Evolutionary conservation across 495 filamentous ascomycete genomes (phyloP).

Genomic region (Baudoinia panamericana): DNA sequence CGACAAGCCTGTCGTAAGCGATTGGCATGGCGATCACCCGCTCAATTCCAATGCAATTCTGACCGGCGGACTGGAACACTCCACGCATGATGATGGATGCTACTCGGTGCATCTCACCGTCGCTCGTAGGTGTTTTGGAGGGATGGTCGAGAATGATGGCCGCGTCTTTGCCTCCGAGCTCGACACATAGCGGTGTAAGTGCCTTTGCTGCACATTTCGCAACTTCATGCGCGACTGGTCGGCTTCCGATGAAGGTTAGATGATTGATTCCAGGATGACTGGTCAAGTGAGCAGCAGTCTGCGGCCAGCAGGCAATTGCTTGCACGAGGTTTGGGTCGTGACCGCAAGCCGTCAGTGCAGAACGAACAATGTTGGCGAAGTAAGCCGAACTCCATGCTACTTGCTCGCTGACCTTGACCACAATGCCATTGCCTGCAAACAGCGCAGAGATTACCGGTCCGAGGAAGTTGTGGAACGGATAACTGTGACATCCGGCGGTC

Average conservation of each 20-base stretch:
- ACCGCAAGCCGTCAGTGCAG: constrained; percentile 69
- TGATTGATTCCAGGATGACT: constrained; percentile 74
- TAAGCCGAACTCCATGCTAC: constrained; percentile 81
- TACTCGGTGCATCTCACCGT: constrained; percentile 51
- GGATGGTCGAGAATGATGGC: constrained; percentile 79
- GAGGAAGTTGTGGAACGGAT: constrained; percentile 84
- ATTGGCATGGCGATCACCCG: constrained; percentile 69
- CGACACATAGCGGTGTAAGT: constrained; percentile 71
- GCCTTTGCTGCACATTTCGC: constrained; percentile 70
- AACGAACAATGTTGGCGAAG: constrained; percentile 63
- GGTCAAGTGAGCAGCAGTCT: constrained; percentile 68
- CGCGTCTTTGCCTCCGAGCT: constrained; percentile 93
- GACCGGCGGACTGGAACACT: constrained; percentile 89
- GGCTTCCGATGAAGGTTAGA: constrained; percentile 94
- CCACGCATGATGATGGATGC: constrained; percentile 76
- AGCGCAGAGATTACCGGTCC: constrained; percentile 80
- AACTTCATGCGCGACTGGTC: constrained; percentile 75
- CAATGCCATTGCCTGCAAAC: constrained; percentile 82
- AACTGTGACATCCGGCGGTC: too few relatives aligned
- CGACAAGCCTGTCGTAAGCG: constrained; percentile 58
- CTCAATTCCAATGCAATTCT: constrained; percentile 97
- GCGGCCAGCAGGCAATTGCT: constrained; percentile 73
- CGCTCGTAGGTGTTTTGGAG: constrained; percentile 10
- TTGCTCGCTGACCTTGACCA: constrained; percentile 86
- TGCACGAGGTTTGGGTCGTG: constrained; percentile 77